A percentile compares a stretch with the other conserved stretches of the same genome.
phyloP scores from a whole-genome alignment of 2,329 filamentous ascomycete genomes.

The Diaporthe vexans region DNA sequence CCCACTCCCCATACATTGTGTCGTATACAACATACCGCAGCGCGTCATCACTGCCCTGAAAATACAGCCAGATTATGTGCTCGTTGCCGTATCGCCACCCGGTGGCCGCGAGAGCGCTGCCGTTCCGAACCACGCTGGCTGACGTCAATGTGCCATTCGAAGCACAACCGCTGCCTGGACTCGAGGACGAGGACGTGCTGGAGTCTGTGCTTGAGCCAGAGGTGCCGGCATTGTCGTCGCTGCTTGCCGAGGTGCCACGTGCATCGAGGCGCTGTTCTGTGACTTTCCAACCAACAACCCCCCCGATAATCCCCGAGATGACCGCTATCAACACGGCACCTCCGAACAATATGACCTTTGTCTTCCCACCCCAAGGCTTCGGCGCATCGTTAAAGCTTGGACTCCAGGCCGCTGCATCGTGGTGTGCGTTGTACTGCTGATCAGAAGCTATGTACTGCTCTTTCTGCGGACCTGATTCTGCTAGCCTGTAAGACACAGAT shows the following conservation, averaged over 20 bases:
- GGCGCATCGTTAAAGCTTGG: not conserved
- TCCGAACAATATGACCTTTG: not conserved
- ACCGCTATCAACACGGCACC: conserved; percentile 21
- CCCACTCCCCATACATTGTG: conserved; percentile 8
- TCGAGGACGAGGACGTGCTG: not conserved
- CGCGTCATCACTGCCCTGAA: not conserved
- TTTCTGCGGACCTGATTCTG: not conserved
- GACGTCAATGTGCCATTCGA: not conserved
- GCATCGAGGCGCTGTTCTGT: not conserved
- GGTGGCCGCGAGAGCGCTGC: conserved; percentile 16
- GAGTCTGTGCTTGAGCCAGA: not conserved
- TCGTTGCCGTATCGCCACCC: conserved; percentile 22
- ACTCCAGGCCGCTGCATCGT: not conserved
- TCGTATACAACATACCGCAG: conserved; percentile 7
- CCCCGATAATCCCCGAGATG: conserved; percentile 2
- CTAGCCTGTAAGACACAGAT: not conserved
- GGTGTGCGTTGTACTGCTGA: not conserved
- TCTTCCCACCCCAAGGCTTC: not conserved
- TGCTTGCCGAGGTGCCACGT: not conserved
- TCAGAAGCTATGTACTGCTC: not conserved
- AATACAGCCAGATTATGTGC: conserved; percentile 24
- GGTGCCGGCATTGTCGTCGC: not conserved
- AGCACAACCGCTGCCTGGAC: not conserved
- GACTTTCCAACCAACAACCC: conserved; percentile 12
- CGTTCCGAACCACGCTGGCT: conserved; percentile 13